Percentiles rank a stretch among this genome's conserved stretches.
These are phyloP conservation scores for Naganishia sp. DNA, from an alignment of 1,284 basidiomycete species.

Conservation along the genomic window DNA sequence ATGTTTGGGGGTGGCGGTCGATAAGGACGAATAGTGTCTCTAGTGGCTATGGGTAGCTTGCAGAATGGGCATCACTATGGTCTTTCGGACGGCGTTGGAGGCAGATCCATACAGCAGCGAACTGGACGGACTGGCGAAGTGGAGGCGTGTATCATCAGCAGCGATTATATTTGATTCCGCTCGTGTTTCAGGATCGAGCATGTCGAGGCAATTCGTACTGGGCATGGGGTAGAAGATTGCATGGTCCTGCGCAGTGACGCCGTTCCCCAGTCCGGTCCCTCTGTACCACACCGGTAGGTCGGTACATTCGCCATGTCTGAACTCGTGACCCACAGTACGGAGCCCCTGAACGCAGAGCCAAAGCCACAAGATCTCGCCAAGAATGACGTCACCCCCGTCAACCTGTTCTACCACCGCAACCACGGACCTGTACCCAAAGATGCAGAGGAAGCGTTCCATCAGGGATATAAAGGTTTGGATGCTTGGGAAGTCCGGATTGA, in stretches of 20 bases:
- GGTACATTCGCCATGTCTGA: not conserved
- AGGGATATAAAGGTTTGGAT: not conserved
- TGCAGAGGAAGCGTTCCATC: slow-evolving; percentile 4
- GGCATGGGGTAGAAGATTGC: no score
- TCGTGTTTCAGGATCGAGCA: no score
- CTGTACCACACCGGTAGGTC: no score
- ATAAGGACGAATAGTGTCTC: not conserved
- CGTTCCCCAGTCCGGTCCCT: no score
- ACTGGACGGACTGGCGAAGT: no score
- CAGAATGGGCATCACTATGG: no score
- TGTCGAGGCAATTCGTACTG: no score
- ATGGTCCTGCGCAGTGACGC: no score
- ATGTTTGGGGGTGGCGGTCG: slow-evolving; percentile 55
- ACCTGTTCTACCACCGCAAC: slow-evolving; percentile 28
- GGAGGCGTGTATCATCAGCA: no score
- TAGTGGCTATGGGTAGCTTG: no score
- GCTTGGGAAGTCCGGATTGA: slow-evolving; percentile 9
- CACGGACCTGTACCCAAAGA: slow-evolving; percentile 23
- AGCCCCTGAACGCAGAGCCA: slow-evolving; percentile 28
- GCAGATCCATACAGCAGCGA: no score
- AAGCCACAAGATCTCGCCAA: slow-evolving; percentile 10
- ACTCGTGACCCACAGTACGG: slow-evolving; percentile 16
- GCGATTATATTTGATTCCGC: no score
- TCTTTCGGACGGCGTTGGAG: not conserved
- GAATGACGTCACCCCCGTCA: slow-evolving; percentile 25